These are phyloP conservation scores for Russula sp. DNA, from an alignment of 768 basidiomycete genomes.

Conservation along the genomic window DNA sequence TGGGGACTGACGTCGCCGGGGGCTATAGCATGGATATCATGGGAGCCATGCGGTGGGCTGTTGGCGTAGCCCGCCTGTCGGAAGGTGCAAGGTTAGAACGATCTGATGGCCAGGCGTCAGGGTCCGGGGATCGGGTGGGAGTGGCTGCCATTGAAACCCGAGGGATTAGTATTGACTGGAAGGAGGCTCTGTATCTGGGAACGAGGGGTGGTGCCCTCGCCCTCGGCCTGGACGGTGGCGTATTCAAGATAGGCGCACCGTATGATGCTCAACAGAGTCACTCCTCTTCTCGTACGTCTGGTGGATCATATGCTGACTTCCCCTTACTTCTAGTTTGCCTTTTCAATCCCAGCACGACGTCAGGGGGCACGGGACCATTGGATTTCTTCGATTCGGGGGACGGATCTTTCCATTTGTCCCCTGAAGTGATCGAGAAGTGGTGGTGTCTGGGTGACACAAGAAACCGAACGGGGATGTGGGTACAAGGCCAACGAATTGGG, in stretches of 20 bases:
- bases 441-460: slow-evolving; percentile 73
- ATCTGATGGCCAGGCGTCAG: background rate
- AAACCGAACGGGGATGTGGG: slow-evolving; percentile 66
- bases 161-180: slow-evolving; percentile 64
- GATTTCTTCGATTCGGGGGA: slow-evolving; percentile 54
- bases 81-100: slow-evolving; percentile 41
- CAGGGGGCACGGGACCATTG: slow-evolving; percentile 50
- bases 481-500: slow-evolving; percentile 47
- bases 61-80: slow-evolving; percentile 60
- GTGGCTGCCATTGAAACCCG: slow-evolving; percentile 8
- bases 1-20: slow-evolving; percentile 83
- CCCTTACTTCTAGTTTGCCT: slow-evolving; percentile 8
- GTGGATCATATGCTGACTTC: slow-evolving; percentile 1
- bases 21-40: slow-evolving; percentile 79
- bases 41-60: slow-evolving; percentile 72
- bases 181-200: slow-evolving; percentile 71
- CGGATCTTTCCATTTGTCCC: slow-evolving; percentile 24
- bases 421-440: slow-evolving; percentile 78
- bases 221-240: slow-evolving; percentile 43
- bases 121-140: background rate
- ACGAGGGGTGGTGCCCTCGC: slow-evolving; percentile 73
- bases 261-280: slow-evolving; percentile 75
- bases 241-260: slow-evolving; percentile 52
- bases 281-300: background rate
- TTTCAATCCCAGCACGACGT: slow-evolving; percentile 22